Conservation (phyloP, 139 green algal species). For the Pleodorina starrii region DNA sequence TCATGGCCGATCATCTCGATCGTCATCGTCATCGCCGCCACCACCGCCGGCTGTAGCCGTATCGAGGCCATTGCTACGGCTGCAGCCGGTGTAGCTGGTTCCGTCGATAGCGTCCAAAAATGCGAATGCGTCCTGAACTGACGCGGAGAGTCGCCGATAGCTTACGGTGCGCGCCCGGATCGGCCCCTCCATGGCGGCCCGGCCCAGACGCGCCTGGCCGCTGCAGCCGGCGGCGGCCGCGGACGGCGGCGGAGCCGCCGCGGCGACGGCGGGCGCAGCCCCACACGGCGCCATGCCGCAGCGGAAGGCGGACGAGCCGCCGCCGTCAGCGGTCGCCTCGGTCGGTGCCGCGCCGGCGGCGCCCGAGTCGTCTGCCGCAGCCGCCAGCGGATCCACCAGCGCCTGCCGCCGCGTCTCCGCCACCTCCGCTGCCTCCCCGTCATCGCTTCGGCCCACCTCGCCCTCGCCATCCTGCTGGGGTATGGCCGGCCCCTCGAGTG, state of each 20-base stretch:
- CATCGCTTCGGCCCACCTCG: no score
- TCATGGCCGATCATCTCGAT: no score
- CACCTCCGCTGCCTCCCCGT: no score
- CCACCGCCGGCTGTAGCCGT: neutral
- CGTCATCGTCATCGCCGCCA: no score
- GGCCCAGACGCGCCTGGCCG: no score
- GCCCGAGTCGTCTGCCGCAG: no score
- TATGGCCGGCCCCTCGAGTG: no score
- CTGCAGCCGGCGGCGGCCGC: neutral
- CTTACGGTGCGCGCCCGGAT: neutral
- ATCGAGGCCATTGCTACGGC: neutral
- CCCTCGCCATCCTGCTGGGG: neutral
- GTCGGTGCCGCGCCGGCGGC: no score
- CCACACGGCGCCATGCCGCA: no score
- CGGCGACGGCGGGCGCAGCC: neutral
- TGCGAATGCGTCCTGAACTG: conserved; percentile 6
- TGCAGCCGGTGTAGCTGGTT: neutral
- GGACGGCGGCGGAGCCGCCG: neutral
- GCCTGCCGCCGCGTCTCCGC: no score
- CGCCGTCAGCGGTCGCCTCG: neutral
- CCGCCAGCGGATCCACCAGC: no score
- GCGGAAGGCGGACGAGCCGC: neutral
- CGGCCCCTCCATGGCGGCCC: neutral
- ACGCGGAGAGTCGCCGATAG: neutral
- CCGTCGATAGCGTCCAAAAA: conserved; percentile 4